Percentiles rank a stretch among this genome's conserved stretches.
Evolutionary conservation across 2,329 filamentous ascomycete species (phyloP).

Genomic region (Lachnellula subtilissima): DNA sequence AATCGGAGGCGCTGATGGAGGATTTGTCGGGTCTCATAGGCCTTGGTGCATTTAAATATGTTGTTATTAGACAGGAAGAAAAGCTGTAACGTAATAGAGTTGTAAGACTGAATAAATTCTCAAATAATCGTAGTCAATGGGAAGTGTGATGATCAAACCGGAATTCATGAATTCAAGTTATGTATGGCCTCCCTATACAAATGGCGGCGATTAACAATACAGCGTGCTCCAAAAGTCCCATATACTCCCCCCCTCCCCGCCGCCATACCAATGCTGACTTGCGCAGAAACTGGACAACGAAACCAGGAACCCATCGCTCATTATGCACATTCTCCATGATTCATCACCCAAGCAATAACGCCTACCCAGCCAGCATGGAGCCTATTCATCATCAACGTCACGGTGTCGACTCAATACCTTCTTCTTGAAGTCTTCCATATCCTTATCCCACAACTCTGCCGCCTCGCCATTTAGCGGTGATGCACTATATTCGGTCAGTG

Average conservation of each 20-base stretch:
- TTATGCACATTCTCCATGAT: slow-evolving; percentile 20
- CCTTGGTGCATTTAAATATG: not conserved
- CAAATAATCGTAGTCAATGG: not conserved
- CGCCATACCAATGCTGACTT: slow-evolving; percentile 17
- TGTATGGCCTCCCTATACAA: slow-evolving; percentile 3
- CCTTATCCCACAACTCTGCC: slow-evolving; percentile 90
- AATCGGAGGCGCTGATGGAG: not conserved
- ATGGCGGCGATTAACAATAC: slow-evolving; percentile 15
- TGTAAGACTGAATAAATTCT: not conserved
- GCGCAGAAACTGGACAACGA: slow-evolving; percentile 7
- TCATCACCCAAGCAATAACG: slow-evolving; percentile 6
- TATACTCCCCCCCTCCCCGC: slow-evolving; percentile 14
- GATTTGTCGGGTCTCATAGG: not conserved
- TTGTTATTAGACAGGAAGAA: not conserved
- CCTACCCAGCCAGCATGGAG: not conserved
- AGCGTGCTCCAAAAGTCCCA: slow-evolving; percentile 11
- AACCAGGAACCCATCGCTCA: slow-evolving; percentile 1
- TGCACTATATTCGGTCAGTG: slow-evolving; percentile 51
- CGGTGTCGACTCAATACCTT: slow-evolving; percentile 60
- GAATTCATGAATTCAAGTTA: slow-evolving; percentile 7
- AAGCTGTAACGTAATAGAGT: not conserved
- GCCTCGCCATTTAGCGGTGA: slow-evolving; percentile 95
- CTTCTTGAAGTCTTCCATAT: slow-evolving; percentile 81
- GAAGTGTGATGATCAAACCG: no score
- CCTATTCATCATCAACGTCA: slow-evolving; percentile 60